Evolutionary conservation across 2,329 filamentous ascomycete genomes (phyloP).

Genomic region (Ceratocystis colombiana): DNA sequence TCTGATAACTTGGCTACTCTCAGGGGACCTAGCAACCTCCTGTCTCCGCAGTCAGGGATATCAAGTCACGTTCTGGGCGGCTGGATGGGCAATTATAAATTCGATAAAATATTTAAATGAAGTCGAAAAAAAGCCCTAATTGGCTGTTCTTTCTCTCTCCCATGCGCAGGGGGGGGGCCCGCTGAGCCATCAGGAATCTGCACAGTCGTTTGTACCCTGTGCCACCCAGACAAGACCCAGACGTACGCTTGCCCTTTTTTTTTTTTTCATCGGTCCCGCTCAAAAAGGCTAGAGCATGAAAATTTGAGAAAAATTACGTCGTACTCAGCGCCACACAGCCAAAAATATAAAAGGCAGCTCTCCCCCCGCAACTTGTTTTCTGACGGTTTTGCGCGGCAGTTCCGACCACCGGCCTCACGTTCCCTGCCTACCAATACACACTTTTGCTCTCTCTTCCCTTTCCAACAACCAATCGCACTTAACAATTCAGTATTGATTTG

Average conservation of each 20-base stretch:
- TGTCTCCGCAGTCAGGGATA: conserved; percentile 12
- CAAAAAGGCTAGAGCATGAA: not conserved
- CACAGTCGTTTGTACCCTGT: conserved; percentile 7
- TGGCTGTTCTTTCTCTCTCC: conserved; percentile 12
- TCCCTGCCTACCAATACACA: conserved; percentile 14
- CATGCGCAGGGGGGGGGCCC: not conserved
- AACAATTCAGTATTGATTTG: not conserved
- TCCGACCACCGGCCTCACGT: conserved; percentile 24
- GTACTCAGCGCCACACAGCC: conserved; percentile 23
- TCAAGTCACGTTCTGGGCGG: not conserved
- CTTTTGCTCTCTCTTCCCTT: conserved; percentile 14
- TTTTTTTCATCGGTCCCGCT: not conserved
- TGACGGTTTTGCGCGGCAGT: conserved; percentile 23
- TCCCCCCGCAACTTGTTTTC: conserved; percentile 22
- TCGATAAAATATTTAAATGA: conserved; percentile 15
- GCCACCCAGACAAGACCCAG: conserved; percentile 6
- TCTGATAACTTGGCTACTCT: conserved; percentile 1
- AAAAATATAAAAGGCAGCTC: conserved; percentile 25
- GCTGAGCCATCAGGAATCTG: conserved; percentile 8
- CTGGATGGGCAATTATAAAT: conserved; percentile 1
- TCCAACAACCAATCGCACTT: conserved; percentile 17
- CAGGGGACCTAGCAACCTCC: conserved; percentile 7
- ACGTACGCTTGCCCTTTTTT: conserved; percentile 3
- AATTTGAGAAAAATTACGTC: conserved; percentile 19
- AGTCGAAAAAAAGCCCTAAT: conserved; percentile 11